Base-by-base conservation (phyloP, 1,284 basidiomycete genomes). In the Leccinum pachyderme region DNA sequence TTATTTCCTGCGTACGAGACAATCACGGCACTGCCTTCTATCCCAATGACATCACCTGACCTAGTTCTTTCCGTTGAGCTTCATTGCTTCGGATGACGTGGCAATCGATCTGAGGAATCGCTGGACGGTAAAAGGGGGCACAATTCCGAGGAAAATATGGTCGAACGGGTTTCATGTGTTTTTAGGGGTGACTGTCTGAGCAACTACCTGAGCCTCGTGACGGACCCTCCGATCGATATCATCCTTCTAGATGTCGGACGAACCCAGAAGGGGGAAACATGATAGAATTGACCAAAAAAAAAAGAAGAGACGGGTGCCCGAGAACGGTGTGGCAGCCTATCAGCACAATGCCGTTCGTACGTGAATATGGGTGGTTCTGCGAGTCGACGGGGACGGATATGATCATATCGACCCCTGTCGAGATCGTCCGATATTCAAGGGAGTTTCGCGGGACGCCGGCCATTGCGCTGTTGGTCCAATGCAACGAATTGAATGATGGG, bases 1-100 rank as follows among this genome's bases (percentile, higher is more conserved):
- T 69, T 61, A 57, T 55, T 55, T 58, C 52, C 55, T 64, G 60
- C 63, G 53, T 64, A 59, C 52, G 44, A 51, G 37, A 39, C 37
- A 52, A 35, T 55, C 15, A 32, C 29, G 49, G 50, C 58, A 54
- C 54, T 35, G 2, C 12, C 44, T 43, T 39, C 24, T 53, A 57
- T 50, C 47, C 45, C 44, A 52, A 52, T 49, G 53, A 43, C 35
- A 53, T 63, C 52, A 57, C 48, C 47, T 43, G 35, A 52, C 22
- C n/a, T 18, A 39, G 47, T 25, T 22, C 37, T 41, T 39, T 41
- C 37, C 37, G 37, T 39, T 22, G 41, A 43, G 22, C 22, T 41
- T 41, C 43, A 15, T 7, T n/a, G 44, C 27, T 28, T 29, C 44
- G n/a, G 7, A 27, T 46, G 44, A 46, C 44, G 27, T 46, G 44